These are phyloP conservation scores for Colletotrichum sp. DNA, from an alignment of 2,329 filamentous ascomycete species.

Conservation along the genomic window DNA sequence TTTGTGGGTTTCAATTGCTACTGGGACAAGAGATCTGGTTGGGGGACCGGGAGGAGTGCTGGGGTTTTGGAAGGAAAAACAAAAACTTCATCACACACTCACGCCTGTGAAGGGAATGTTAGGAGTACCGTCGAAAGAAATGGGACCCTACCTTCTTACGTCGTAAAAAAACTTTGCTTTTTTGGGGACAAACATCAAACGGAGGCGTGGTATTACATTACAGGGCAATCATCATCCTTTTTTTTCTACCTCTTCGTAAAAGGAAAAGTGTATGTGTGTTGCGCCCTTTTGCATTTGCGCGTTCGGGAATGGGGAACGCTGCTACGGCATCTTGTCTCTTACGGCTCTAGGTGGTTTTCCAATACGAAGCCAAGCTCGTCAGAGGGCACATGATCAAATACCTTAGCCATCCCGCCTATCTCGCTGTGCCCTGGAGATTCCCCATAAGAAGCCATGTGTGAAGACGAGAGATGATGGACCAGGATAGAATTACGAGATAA, in stretches of 20 bases:
- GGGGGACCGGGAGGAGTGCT: slow-evolving; percentile 5
- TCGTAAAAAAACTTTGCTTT: slow-evolving; percentile 19
- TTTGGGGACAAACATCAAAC: slow-evolving; percentile 22
- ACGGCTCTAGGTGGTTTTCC: slow-evolving; percentile 28
- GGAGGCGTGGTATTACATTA: slow-evolving; percentile 23
- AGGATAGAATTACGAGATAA: not conserved
- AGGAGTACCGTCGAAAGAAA: not conserved
- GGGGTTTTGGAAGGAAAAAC: slow-evolving; percentile 31
- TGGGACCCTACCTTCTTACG: not conserved
- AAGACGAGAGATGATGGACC: not conserved
- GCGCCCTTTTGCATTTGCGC: slow-evolving; percentile 45
- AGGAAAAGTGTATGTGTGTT: slow-evolving; percentile 6
- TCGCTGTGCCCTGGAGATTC: slow-evolving; percentile 15
- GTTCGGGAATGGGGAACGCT: slow-evolving; percentile 51
- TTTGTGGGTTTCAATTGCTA: not conserved
- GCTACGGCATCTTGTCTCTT: slow-evolving; percentile 36
- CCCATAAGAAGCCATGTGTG: not conserved
- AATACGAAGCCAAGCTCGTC: slow-evolving; percentile 48
- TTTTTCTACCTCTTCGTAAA: slow-evolving; percentile 1
- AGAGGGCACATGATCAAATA: slow-evolving; percentile 39
- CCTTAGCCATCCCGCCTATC: not conserved
- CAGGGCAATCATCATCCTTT: slow-evolving; percentile 23
- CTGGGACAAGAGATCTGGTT: not conserved
- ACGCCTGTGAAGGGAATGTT: not conserved
- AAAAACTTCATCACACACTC: slow-evolving; percentile 1